phyloP scores from a whole-genome alignment of 805 yeast genomes.

The Yarrowia porcina region DNA sequence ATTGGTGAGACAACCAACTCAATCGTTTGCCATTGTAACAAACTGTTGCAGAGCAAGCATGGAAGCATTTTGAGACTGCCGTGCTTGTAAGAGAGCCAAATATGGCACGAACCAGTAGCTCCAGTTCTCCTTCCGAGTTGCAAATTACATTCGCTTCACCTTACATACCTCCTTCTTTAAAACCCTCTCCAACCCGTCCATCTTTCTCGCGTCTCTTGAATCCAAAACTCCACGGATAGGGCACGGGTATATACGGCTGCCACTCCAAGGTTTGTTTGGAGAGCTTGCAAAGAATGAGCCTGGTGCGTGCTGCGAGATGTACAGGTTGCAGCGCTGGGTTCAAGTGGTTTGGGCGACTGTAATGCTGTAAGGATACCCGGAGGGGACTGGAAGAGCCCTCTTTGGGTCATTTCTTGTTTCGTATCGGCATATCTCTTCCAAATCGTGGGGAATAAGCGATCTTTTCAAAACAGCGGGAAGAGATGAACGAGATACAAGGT shows the following conservation, averaged over 20 bases:
- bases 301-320: not conserved
- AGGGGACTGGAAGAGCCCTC: not conserved
- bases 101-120: no score
- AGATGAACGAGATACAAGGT: no score
- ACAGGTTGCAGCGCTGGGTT: not conserved
- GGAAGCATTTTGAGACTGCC: not conserved
- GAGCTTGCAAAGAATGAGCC: no score
- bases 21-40: not conserved
- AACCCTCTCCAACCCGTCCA: not conserved
- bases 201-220: no score
- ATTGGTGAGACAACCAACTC: not conserved
- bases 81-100: no score
- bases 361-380: no score
- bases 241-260: no score
- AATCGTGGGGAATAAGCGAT: slow-evolving; percentile 11
- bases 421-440: not conserved
- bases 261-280: not conserved
- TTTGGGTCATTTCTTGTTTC: not conserved
- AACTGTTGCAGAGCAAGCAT: not conserved
- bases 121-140: no score
- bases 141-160: no score
- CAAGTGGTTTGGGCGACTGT: not conserved
- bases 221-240: slow-evolving; percentile 6
- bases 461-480: not conserved
- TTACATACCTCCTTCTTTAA: no score